These are phyloP conservation scores for Hypoxylon sp. DNA, from an alignment of 2,329 filamentous ascomycete species.

Conservation along the genomic window DNA sequence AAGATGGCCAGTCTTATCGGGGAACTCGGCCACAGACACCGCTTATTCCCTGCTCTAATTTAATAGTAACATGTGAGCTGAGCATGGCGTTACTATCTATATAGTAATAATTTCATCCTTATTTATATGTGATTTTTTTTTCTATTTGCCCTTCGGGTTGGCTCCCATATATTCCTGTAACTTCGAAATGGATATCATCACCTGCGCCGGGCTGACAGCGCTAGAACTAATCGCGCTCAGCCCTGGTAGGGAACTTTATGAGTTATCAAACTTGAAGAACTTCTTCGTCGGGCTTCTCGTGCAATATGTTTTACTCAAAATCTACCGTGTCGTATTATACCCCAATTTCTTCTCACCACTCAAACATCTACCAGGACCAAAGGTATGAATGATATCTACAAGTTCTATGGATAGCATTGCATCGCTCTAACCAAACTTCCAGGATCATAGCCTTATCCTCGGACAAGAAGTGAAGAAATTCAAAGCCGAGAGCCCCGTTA, in stretches of 20 bases:
- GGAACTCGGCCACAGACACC: slow-evolving; percentile 1
- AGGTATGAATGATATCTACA: slow-evolving; percentile 50
- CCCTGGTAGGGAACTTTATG: background rate
- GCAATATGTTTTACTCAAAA: slow-evolving; percentile 49
- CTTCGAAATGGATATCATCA: slow-evolving; percentile 42
- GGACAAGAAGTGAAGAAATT: slow-evolving; percentile 59
- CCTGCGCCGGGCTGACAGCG: slow-evolving; percentile 32
- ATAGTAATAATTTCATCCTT: background rate
- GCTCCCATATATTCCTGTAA: background rate
- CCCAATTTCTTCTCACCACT: slow-evolving; percentile 61
- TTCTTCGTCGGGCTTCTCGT: slow-evolving; percentile 24
- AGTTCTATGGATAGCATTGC: background rate
- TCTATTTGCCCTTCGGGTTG: background rate
- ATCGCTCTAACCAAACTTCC: slow-evolving; percentile 4
- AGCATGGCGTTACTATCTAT: slow-evolving; percentile 7
- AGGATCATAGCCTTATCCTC: slow-evolving; percentile 59
- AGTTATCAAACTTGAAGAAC: background rate
- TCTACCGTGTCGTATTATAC: slow-evolving; percentile 60
- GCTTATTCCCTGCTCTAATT: background rate
- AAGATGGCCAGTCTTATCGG: background rate
- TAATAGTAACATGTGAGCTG: background rate
- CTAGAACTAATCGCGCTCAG: slow-evolving; percentile 35
- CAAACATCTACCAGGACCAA: slow-evolving; percentile 62
- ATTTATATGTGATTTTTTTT: background rate
- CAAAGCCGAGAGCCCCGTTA: slow-evolving; percentile 49